Conservation (phyloP, 2,329 filamentous ascomycete species). For the Cylindrodendrum hubeiense region DNA sequence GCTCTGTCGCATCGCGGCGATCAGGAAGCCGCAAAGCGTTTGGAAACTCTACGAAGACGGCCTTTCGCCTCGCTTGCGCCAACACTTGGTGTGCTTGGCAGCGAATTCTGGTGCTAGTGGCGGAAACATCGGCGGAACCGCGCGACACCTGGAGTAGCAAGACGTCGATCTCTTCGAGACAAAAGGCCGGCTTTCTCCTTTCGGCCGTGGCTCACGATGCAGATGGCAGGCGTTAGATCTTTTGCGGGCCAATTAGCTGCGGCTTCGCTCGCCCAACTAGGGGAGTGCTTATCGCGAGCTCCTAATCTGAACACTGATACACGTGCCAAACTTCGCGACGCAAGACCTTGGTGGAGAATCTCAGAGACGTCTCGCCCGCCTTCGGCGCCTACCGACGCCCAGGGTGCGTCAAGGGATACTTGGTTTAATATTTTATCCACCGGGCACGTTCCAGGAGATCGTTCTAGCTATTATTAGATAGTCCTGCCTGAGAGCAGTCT, state of each 20-base stretch:
- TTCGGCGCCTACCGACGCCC: conserved; percentile 20
- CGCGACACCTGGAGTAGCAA: conserved; percentile 16
- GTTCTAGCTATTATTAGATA: background rate
- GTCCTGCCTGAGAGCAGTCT: too few relatives aligned
- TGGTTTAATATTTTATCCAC: background rate
- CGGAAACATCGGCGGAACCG: conserved; percentile 7
- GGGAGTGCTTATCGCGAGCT: background rate
- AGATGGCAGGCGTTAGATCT: background rate
- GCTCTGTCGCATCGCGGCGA: conserved; percentile 38
- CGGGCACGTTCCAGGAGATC: background rate
- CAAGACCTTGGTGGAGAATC: conserved; percentile 24
- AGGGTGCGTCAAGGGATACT: conserved; percentile 14
- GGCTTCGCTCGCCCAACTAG: background rate
- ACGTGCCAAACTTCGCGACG: conserved; percentile 30
- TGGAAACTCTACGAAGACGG: conserved; percentile 29
- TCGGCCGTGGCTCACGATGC: background rate
- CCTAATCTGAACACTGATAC: conserved; percentile 30
- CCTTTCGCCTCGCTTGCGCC: background rate
- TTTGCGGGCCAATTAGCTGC: background rate
- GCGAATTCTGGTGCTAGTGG: conserved; percentile 1
- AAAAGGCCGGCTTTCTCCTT: background rate
- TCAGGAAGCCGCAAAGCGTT: conserved; percentile 20
- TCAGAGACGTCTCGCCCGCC: conserved; percentile 12
- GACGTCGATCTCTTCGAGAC: conserved; percentile 3
- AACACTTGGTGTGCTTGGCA: conserved; percentile 1